Evolutionary conservation across 169 alveolate genomes (phyloP).

Genomic region (Neospora caninum): DNA sequence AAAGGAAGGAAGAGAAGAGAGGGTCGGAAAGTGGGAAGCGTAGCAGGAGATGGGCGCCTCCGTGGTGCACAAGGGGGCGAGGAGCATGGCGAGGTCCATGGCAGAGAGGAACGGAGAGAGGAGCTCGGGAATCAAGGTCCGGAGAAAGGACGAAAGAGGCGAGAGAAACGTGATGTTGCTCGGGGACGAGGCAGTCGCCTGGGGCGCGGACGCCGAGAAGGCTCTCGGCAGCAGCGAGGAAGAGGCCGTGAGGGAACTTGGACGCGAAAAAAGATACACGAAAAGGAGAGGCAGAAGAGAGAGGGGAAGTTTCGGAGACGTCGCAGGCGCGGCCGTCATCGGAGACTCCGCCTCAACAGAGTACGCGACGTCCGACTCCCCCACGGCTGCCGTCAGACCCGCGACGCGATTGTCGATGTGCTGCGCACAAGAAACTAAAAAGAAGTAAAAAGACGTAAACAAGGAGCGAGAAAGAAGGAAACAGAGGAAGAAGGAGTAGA

Average conservation of each 20-base stretch:
- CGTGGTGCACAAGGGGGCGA: constrained; percentile 6
- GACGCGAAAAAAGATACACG: neutral
- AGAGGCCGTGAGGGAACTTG: neutral
- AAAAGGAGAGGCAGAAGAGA: neutral
- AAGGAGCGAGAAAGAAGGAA: neutral
- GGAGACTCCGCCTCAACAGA: neutral
- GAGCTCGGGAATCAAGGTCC: neutral
- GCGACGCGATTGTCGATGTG: neutral
- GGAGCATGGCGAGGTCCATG: neutral
- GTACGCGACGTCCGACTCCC: neutral
- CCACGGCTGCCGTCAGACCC: neutral
- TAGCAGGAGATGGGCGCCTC: neutral
- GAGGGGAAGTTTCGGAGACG: neutral
- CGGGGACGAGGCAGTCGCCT: neutral
- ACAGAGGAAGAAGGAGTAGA: neutral
- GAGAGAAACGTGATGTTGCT: neutral
- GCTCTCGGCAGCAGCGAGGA: neutral
- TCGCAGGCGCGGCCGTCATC: neutral
- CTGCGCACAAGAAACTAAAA: neutral
- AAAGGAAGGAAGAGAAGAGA: neutral
- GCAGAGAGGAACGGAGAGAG: constrained; percentile 3
- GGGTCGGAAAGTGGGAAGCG: neutral
- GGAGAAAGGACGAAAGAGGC: neutral
- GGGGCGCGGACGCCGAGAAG: neutral
- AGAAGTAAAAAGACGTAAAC: neutral